Evolutionary conservation across 2,329 filamentous ascomycete species (phyloP).

Genomic region (Teratosphaeria nubilosa): DNA sequence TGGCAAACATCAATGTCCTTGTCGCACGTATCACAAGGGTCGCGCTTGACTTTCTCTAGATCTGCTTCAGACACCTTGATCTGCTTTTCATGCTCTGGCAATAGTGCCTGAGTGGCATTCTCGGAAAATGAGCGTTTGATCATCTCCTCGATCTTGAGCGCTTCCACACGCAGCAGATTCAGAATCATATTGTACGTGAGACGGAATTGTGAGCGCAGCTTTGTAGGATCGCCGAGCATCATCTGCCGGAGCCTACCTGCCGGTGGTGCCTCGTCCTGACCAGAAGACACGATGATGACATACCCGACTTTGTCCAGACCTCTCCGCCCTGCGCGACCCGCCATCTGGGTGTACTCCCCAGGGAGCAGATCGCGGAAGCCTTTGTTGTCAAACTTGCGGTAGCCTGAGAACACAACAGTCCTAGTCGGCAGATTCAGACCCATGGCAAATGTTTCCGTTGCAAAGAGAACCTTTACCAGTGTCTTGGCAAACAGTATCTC

Average conservation of each 20-base stretch:
- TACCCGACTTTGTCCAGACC: slow-evolving; percentile 87
- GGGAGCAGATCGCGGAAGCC: slow-evolving; percentile 83
- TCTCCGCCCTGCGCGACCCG: slow-evolving; percentile 82
- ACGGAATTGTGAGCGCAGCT: slow-evolving; percentile 89
- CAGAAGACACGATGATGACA: slow-evolving; percentile 80
- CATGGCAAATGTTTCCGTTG: slow-evolving; percentile 98
- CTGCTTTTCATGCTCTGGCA: slow-evolving; percentile 92
- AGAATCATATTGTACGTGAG: slow-evolving; percentile 99
- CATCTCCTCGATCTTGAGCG: slow-evolving; percentile 98
- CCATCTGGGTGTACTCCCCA: slow-evolving; percentile 98
- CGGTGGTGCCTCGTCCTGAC: slow-evolving; percentile 77
- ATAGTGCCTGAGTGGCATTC: slow-evolving; percentile 85
- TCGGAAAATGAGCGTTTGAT: slow-evolving; percentile 99
- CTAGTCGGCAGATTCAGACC: slow-evolving; percentile 89
- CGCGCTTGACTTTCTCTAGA: slow-evolving; percentile 78
- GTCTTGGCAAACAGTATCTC: slow-evolving; percentile 94
- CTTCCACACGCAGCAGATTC: slow-evolving; percentile 87
- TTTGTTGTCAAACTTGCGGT: slow-evolving; percentile 90
- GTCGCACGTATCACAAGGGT: slow-evolving; percentile 74
- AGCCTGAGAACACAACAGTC: slow-evolving; percentile 95
- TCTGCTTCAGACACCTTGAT: slow-evolving; percentile 88
- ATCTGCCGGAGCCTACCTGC: slow-evolving; percentile 76
- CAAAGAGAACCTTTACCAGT: slow-evolving; percentile 91
- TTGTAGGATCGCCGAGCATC: slow-evolving; percentile 92
- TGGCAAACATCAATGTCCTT: slow-evolving; percentile 71